These are phyloP conservation scores for Dichotomocladium elegans DNA, from an alignment of 371 early-diverging fungal species.

Conservation along the genomic window DNA sequence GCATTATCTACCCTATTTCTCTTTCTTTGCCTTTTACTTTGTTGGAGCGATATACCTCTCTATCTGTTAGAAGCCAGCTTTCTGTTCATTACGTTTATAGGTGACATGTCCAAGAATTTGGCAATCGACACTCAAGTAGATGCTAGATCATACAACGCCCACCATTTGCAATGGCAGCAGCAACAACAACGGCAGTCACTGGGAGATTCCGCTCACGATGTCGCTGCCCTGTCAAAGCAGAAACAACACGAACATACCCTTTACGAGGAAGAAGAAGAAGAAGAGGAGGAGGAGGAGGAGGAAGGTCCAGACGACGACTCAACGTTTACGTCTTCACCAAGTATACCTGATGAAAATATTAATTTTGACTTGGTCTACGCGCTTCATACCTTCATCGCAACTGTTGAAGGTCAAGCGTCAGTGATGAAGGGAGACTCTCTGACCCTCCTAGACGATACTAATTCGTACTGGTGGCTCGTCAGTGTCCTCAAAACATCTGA, in stretches of 20 bases:
- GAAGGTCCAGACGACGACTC: conserved; percentile 46
- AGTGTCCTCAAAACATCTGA: conserved; percentile 80
- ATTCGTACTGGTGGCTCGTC: conserved; percentile 97
- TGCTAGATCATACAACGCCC: too few species aligned
- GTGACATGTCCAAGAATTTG: too few species aligned
- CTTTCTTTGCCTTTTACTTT: too few species aligned
- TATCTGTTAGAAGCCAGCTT: too few species aligned
- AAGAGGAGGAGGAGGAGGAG: conserved; percentile 38
- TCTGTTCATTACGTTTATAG: too few species aligned
- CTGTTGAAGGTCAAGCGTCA: conserved; percentile 91
- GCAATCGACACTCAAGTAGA: too few species aligned
- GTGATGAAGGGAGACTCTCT: conserved; percentile 89
- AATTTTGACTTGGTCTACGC: conserved; percentile 84
- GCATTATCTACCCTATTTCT: too few species aligned
- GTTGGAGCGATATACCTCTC: too few species aligned
- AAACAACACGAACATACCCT: conserved; percentile 22
- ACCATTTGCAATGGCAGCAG: too few species aligned
- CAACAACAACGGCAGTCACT: too few species aligned
- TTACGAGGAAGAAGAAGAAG: conserved; percentile 35
- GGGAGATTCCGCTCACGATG: conserved; percentile 11
- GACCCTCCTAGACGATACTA: conserved; percentile 88
- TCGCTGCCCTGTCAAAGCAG: conserved; percentile 8
- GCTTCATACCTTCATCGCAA: conserved; percentile 90
- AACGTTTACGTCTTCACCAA: conserved; percentile 42
- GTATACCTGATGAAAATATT: conserved; percentile 72